Base-by-base conservation (phyloP, 1,139 yeast genomes). In the Yarrowia galli region DNA sequence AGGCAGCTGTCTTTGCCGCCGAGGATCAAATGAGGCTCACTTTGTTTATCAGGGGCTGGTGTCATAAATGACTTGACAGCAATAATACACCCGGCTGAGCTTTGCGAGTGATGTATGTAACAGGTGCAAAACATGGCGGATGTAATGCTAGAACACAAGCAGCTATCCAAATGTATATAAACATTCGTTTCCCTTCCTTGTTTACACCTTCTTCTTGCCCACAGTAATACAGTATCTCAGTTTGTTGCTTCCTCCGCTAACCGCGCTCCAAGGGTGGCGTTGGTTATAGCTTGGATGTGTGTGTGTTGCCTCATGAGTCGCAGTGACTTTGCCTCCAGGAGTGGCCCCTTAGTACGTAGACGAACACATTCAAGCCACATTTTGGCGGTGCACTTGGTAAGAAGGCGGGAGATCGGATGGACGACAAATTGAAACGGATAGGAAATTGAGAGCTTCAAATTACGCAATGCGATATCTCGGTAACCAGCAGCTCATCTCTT, bases 291-390 rank as follows among this genome's bases (percentile, higher is more conserved):
- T 20, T 32, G 28, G 28, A 10, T 12, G 13, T 35, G 56, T 35
- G 51, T 12, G 51, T n/a, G n/a, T n/a, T n/a, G n/a, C 49, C 51
- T 18, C 51, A 25, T 46, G 35, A 16, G 8, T n/a, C 32, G 36
- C 36, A 3, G 22, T 16, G 15, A n/a, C 53, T 48, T 28, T 25
- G 56, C 42, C 40, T 32, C 42, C 23, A 9, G n/a, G 25, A 13
- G 54, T 18, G 54, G 54, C 54, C 54, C 54, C 53, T n/a, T n/a
- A n/a, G n/a, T n/a, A n/a, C n/a, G n/a, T 45, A 13, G 23, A 51
- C 58, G 58, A 20, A 20, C 28, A 51, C 8, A 9, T 35, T 15
- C 18, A 51, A 51, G 58, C 58, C 58, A 51, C 58, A 51, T 13
- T 46, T 28, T 7, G 38, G 53, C 36, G 8, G 53, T 28, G 53